Conservation (phyloP, 371 early-diverging fungal species). For the Mucor ambiguus region DNA sequence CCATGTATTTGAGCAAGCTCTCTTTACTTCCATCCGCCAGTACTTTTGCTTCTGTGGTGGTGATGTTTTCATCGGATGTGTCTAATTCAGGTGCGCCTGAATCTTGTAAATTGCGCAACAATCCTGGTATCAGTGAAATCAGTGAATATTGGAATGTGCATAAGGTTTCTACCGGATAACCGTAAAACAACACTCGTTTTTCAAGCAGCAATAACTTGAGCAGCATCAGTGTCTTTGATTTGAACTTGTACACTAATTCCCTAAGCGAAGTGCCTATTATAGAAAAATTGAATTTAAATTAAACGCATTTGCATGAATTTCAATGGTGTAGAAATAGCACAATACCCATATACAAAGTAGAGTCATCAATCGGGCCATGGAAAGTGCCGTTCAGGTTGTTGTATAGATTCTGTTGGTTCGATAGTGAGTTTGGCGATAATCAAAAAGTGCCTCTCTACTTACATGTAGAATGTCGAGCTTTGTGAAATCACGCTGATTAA, state of each 20-base stretch:
- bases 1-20: conserved; percentile 57
- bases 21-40: conserved; percentile 45
- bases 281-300: conserved; percentile 14
- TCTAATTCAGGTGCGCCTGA: conserved; percentile 65
- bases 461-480: conserved; percentile 76
- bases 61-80: conserved; percentile 23
- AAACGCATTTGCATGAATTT: neutral
- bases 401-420: conserved; percentile 59
- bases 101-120: conserved; percentile 64
- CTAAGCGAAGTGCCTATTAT: conserved; percentile 66
- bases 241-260: conserved; percentile 72
- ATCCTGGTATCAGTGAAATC: conserved; percentile 71
- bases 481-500: conserved; percentile 80
- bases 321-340: neutral
- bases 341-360: conserved; percentile 69
- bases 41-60: conserved; percentile 37
- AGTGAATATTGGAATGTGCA: conserved; percentile 82
- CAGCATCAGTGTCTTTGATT: conserved; percentile 73
- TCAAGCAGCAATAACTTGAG: conserved; percentile 77
- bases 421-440: neutral
- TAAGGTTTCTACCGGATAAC: conserved; percentile 77
- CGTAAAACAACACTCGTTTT: conserved; percentile 78
- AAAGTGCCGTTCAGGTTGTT: conserved; percentile 60
- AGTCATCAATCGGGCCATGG: conserved; percentile 66
- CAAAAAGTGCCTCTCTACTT: conserved; percentile 14